phyloP scores from a whole-genome alignment of 1,284 basidiomycete genomes.

The Ustilago esculenta region DNA sequence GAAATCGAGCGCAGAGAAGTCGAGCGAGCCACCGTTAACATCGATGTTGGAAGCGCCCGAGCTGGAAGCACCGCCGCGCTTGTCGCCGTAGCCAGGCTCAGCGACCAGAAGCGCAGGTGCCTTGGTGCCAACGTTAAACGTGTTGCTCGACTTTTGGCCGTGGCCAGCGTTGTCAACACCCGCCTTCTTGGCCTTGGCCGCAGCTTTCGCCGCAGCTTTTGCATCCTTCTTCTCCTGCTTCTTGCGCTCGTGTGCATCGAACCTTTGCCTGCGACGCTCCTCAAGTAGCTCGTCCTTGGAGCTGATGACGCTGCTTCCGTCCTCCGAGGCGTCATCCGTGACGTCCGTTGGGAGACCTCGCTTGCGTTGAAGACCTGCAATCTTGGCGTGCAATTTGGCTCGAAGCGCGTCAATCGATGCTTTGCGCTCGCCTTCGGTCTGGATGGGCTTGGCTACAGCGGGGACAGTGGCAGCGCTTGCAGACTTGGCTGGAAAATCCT shows the following conservation, averaged over 20 bases:
- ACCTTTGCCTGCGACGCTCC: conserved; percentile 58
- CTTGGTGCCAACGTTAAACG: conserved; percentile 32
- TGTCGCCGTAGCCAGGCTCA: conserved; percentile 39
- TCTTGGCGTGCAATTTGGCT: conserved; percentile 59
- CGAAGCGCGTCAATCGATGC: conserved; percentile 54
- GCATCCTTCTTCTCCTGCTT: conserved; percentile 58
- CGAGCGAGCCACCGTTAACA: conserved; percentile 37
- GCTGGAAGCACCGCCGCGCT: conserved; percentile 18
- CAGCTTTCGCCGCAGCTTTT: conserved; percentile 30
- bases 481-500: conserved; percentile 19
- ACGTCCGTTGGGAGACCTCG: conserved; percentile 34
- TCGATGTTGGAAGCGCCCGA: conserved; percentile 23
- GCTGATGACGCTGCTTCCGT: conserved; percentile 43
- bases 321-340: conserved; percentile 30
- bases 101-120: conserved; percentile 53
- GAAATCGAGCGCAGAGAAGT: conserved; percentile 54
- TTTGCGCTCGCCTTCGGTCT: conserved; percentile 50
- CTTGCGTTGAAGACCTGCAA: conserved; percentile 55
- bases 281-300: conserved; percentile 62
- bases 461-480: conserved; percentile 1
- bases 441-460: conserved; percentile 17
- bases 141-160: conserved; percentile 21
- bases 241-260: conserved; percentile 61
- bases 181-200: conserved; percentile 34
- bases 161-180: conserved; percentile 24